Evolutionary conservation across 2,329 filamentous ascomycete species (phyloP), one percentile per base, ranked within the genome.

Genomic region (Exserohilum turcica): DNA sequence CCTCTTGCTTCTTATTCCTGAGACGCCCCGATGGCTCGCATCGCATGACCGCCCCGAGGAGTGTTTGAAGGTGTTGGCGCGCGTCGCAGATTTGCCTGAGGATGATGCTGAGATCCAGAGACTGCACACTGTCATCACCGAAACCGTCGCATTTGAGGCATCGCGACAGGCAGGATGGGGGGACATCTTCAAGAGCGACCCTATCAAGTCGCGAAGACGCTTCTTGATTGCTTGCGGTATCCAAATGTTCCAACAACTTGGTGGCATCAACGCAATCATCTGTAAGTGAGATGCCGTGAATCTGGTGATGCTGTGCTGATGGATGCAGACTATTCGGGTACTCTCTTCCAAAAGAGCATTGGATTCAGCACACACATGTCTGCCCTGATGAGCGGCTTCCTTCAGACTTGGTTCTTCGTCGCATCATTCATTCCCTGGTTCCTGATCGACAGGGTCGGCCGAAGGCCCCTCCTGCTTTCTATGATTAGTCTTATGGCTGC

Each of bases 331-430:
- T 61, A 61, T 18, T 61, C 59, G 2, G 53, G 59, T 7, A 61
- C 59, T 15, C 52, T 61, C 2, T 61, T 61, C 28, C 33, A 61
- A 39, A 61, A 59, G 53, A 61, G 59, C 19, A 61, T 61, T 18
- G 56, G 59, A 6, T 61, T 61, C 24, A 48, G 55, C 24, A 55
- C 59, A 7, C 56, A 59, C 16, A 61, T 61, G 59, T 35, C 59
- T 2, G 35, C 56, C 4, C 50, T 61, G 4, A 61, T 61, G 59
- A 61, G 59, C 6, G 56, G 59, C 38, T 61, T 61, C 33, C 33
- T 61, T 3, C 59, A 61, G 48, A 61, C 59, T 1, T 61, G 59
- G 59, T 61, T 61, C 31, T 61, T 61, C 37, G 43, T 61, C n/a
- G 59, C 59, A 21, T 61, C 59, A 0, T 61, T 61, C 36, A 59